Conservation (phyloP, 257 asterid genomes). For the Paraleonurus japonicus region DNA sequence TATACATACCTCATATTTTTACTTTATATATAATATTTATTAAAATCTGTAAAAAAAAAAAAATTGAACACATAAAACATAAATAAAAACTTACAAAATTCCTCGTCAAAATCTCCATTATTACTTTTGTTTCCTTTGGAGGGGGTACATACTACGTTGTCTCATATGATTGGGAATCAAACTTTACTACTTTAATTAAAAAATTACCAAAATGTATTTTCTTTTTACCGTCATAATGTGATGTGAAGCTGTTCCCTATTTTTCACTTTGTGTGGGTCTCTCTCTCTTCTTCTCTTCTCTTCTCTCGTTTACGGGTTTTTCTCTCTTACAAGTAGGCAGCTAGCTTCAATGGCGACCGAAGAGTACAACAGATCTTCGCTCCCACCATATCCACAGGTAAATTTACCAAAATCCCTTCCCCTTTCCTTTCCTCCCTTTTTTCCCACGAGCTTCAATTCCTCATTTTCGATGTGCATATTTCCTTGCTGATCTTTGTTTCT, state of each 20-base stretch:
- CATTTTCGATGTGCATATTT: conserved; percentile 22
- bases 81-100: too few species aligned
- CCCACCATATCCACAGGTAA: conserved; percentile 77
- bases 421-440: not conserved
- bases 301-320: conserved; percentile 22
- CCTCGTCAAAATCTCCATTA: too few species aligned
- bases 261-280: conserved; percentile 25
- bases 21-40: too few species aligned
- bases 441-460: not conserved
- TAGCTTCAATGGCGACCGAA: conserved; percentile 65
- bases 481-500: not conserved
- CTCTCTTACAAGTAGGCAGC: conserved; percentile 30
- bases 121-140: too few species aligned
- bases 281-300: conserved; percentile 17
- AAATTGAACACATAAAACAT: too few species aligned
- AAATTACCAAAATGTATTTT: not conserved
- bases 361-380: conserved; percentile 45
- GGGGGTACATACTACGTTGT: too few species aligned
- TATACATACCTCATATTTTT: too few species aligned
- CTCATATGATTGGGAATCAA: too few species aligned
- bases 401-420: not conserved
- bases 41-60: too few species aligned
- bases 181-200: not conserved
- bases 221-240: conserved; percentile 20
- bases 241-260: conserved; percentile 27